Percentiles rank a stretch among this genome's conserved stretches.
phyloP scores from a whole-genome alignment of 192 early-diverging fungal species.

The Linnemannia elongata region DNA sequence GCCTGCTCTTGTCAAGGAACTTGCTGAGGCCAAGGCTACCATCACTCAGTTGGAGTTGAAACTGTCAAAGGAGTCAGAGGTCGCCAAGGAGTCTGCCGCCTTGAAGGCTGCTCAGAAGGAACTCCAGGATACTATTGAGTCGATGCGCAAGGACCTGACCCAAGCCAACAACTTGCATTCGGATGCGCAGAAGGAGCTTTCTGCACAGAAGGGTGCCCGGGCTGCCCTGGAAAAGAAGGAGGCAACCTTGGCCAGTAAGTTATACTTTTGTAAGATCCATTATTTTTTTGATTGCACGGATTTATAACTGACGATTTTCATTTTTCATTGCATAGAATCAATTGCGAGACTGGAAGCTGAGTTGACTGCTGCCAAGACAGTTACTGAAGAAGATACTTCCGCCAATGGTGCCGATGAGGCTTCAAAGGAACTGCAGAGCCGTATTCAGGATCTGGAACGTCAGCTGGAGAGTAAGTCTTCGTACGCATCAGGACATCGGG shows the following conservation, averaged over 20 bases:
- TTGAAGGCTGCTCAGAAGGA: conserved; percentile 20
- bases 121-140: conserved; percentile 7
- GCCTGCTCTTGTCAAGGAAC: conserved; percentile 20
- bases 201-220: conserved; percentile 1
- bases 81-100: not conserved
- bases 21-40: conserved; percentile 22
- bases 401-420: conserved; percentile 5
- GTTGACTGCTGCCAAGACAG: conserved; percentile 6
- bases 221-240: conserved; percentile 20
- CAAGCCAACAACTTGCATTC: conserved; percentile 8
- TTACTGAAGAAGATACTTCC: not conserved
- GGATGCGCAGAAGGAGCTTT: conserved; percentile 15
- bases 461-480: conserved; percentile 25
- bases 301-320: not conserved
- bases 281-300: not conserved
- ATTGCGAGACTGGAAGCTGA: conserved; percentile 8
- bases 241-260: conserved; percentile 19
- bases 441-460: conserved; percentile 24
- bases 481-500: not conserved
- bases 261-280: not conserved
- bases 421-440: conserved; percentile 8
- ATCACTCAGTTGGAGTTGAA: conserved; percentile 27
- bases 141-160: conserved; percentile 8
- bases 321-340: conserved; percentile 7
- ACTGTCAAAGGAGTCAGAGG: conserved; percentile 15